These are phyloP conservation scores for Saccharum spontaneum DNA, from an alignment of 176 grass and related monocot genomes.

Conservation along the genomic window DNA sequence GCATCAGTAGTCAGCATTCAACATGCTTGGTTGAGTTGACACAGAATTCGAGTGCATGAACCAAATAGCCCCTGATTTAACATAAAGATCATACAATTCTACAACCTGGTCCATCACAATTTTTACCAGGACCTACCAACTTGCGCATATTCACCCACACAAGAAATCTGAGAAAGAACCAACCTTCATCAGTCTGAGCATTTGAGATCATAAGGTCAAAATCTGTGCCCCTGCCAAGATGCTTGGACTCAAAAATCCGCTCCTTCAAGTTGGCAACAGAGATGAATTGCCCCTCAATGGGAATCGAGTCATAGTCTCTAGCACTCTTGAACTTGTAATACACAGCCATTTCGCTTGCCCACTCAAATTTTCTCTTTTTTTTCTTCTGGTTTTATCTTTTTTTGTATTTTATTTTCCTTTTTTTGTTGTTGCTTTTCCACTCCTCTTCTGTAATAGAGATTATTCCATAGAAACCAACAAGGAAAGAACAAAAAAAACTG, in stretches of 20 bases:
- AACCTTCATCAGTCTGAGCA: conserved; percentile 96
- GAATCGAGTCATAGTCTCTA: conserved; percentile 92
- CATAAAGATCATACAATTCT: conserved; percentile 19
- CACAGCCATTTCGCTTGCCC: conserved; percentile 73
- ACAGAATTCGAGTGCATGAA: background rate
- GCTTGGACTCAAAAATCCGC: conserved; percentile 94
- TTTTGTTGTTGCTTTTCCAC: conserved; percentile 11
- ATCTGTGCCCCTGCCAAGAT: conserved; percentile 95
- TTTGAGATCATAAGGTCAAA: conserved; percentile 97
- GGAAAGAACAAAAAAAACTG: conserved; percentile 27
- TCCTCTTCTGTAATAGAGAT: conserved; percentile 45
- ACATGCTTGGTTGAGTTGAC: background rate
- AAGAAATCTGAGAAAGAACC: conserved; percentile 54
- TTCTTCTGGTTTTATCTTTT: conserved; percentile 49
- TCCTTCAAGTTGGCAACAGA: conserved; percentile 96
- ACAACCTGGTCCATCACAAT: background rate
- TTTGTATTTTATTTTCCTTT: background rate
- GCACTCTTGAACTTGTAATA: conserved; percentile 99
- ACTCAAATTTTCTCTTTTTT: background rate
- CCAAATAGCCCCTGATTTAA: conserved; percentile 2
- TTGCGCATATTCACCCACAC: conserved; percentile 5
- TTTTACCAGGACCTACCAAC: conserved; percentile 1
- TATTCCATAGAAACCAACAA: conserved; percentile 31
- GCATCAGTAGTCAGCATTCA: background rate
- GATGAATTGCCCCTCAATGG: conserved; percentile 94